These are phyloP conservation scores for Trichaptum fuscoviolaceum DNA, from an alignment of 768 basidiomycete genomes.

Conservation along the genomic window DNA sequence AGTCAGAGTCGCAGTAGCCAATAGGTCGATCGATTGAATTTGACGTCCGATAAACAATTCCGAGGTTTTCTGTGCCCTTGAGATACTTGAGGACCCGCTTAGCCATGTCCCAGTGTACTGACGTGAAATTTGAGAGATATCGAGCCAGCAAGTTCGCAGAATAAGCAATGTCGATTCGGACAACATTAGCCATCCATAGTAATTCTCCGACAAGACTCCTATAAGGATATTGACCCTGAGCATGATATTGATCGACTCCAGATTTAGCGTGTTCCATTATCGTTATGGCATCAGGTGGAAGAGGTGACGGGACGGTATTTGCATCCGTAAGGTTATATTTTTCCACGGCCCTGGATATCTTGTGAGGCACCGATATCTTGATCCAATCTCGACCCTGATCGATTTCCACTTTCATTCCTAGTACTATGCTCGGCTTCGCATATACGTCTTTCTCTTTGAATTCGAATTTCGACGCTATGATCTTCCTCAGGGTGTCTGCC, in stretches of 20 bases:
- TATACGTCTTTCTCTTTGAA: background rate
- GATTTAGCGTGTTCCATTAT: background rate
- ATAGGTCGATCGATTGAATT: conserved; percentile 7
- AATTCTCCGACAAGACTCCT: conserved; percentile 24
- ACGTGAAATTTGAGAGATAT: conserved; percentile 19
- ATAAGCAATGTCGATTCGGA: conserved; percentile 26
- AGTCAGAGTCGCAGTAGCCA: conserved; percentile 24
- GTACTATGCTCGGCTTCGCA: conserved; percentile 9
- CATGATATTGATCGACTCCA: conserved; percentile 3
- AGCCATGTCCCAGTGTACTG: conserved; percentile 21
- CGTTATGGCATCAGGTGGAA: conserved; percentile 2
- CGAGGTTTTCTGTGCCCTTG: conserved; percentile 16
- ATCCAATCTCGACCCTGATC: background rate
- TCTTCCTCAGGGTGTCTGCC: background rate
- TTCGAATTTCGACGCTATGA: background rate
- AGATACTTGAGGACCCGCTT: conserved; percentile 26
- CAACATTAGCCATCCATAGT: conserved; percentile 23
- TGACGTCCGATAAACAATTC: conserved; percentile 12
- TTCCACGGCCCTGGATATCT: background rate
- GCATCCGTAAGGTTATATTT: background rate
- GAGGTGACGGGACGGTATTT: background rate
- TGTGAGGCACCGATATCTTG: background rate
- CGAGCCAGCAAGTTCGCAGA: conserved; percentile 20
- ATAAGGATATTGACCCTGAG: conserved; percentile 17
- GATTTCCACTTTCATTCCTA: conserved; percentile 7